Evolutionary conservation across 176 grass and related monocot species (phyloP).

Genomic region (Paspalum vaginatum): DNA sequence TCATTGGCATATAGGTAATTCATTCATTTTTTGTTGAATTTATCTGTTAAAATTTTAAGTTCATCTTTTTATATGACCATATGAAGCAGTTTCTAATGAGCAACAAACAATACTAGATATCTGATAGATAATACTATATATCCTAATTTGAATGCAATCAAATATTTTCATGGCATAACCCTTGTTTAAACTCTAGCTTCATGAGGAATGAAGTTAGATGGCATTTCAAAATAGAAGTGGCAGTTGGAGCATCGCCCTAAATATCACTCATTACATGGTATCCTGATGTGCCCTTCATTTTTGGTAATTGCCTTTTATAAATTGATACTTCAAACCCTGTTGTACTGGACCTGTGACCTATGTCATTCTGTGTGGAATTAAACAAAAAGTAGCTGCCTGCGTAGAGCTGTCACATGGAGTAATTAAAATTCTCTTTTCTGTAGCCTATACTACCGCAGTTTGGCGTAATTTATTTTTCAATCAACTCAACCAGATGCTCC

Average conservation of each 20-base stretch:
- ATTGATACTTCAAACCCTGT: not conserved
- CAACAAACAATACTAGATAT: not conserved
- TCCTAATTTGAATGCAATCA: constrained; percentile 11
- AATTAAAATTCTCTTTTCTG: not conserved
- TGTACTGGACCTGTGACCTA: not conserved
- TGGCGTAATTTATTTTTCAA: constrained; percentile 22
- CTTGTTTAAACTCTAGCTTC: not conserved
- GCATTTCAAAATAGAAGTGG: constrained; percentile 19
- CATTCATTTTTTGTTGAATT: constrained; percentile 23
- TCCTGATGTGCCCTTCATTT: constrained; percentile 18
- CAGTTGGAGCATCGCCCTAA: not conserved
- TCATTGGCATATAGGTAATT: constrained; percentile 57
- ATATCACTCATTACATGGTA: constrained; percentile 22
- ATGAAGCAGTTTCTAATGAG: not conserved
- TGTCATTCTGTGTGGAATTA: constrained; percentile 21
- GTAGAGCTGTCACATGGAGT: constrained; percentile 6
- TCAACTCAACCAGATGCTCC: constrained; percentile 3
- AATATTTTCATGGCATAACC: constrained; percentile 17
- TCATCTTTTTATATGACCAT: not conserved
- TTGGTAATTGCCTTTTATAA: not conserved
- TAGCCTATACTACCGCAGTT: constrained; percentile 23
- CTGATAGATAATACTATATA: constrained; percentile 5
- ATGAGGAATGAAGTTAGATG: constrained; percentile 19
- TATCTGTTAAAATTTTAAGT: not conserved
- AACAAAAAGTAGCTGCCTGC: not conserved